Conservation (phyloP, 176 grass and related monocot genomes). For the Bromus sterilis region DNA sequence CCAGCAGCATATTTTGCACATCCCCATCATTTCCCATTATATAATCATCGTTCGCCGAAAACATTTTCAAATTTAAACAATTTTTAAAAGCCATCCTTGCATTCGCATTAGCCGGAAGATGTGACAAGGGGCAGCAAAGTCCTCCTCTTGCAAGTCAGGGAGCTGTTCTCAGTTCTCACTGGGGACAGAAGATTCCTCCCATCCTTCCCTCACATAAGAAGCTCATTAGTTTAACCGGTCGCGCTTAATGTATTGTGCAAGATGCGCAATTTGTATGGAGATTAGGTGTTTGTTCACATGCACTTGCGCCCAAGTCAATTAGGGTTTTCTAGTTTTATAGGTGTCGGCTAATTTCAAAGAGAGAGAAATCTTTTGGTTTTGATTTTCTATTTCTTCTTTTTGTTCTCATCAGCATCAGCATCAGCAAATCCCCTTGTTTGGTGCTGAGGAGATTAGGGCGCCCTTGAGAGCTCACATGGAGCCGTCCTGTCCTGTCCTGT, state of each 20-base stretch:
- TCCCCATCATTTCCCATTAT: conserved; percentile 7
- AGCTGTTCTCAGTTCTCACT: conserved; percentile 16
- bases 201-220: conserved; percentile 17
- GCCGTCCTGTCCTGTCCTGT: conserved; percentile 7
- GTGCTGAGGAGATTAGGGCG: conserved; percentile 28
- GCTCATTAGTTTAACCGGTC: conserved; percentile 15
- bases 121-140: conserved; percentile 12
- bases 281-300: conserved; percentile 56
- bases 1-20: conserved; percentile 25
- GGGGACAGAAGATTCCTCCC: conserved; percentile 34
- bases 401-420: not conserved
- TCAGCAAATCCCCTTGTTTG: conserved; percentile 38
- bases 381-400: not conserved
- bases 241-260: conserved; percentile 21
- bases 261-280: conserved; percentile 33
- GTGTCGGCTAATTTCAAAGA: conserved; percentile 21
- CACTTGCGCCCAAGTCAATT: conserved; percentile 44
- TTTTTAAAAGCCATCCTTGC: not conserved
- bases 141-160: not conserved
- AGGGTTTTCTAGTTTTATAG: conserved; percentile 21
- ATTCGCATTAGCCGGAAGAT: conserved; percentile 14
- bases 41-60: not conserved
- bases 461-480: conserved; percentile 40
- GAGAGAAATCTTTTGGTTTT: not conserved
- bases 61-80: not conserved